A percentile compares a stretch with the other conserved stretches of the same genome.
Evolutionary conservation across 1,284 basidiomycete species (phyloP).

Genomic region (Puccinia novopanici): DNA sequence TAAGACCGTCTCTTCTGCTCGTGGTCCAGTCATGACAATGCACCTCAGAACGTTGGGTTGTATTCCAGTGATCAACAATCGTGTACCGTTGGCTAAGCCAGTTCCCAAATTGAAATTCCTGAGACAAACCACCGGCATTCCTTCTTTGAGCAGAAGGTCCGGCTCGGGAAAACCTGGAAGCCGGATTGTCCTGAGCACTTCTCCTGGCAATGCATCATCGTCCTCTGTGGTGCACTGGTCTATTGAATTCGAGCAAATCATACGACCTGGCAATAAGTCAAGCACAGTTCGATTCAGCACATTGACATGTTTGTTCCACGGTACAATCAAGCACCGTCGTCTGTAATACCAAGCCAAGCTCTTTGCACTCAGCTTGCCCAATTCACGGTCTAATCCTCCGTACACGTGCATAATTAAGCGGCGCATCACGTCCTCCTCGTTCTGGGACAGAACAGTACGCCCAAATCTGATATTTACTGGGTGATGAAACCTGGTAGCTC

Average conservation of each 20-base stretch:
- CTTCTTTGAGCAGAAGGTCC: background rate
- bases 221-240: background rate
- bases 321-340: background rate
- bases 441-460: too few relatives aligned
- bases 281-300: background rate
- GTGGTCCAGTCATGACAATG: background rate
- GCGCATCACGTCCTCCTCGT: too few relatives aligned
- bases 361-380: too few relatives aligned
- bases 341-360: too few relatives aligned
- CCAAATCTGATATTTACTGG: too few relatives aligned
- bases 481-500: too few relatives aligned
- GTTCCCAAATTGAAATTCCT: background rate
- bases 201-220: background rate
- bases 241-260: background rate
- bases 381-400: too few relatives aligned
- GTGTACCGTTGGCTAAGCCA: constrained; percentile 6
- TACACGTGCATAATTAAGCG: too few relatives aligned
- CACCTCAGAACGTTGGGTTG: background rate
- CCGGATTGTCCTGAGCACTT: background rate
- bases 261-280: background rate
- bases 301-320: background rate
- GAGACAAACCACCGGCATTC: background rate
- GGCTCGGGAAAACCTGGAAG: background rate
- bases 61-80: background rate
- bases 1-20: background rate